Percentiles rank a stretch among this genome's conserved stretches.
Evolutionary conservation across 1,284 basidiomycete species (phyloP).

Genomic region (Coriolopsis trogii): DNA sequence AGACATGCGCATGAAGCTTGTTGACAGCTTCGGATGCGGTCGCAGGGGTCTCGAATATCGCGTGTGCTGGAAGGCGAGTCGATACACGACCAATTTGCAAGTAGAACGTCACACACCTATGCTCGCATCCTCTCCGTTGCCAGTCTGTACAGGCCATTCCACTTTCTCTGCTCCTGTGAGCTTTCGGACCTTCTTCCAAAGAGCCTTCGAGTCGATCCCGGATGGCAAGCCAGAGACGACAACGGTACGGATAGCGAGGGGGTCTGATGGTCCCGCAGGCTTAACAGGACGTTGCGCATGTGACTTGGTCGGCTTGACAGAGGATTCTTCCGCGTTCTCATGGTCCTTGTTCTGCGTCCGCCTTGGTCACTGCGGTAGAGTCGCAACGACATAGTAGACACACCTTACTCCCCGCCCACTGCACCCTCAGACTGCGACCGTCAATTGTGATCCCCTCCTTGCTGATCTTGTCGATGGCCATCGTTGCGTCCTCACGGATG

Average conservation of each 20-base stretch:
- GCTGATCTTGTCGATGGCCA: constrained; percentile 65
- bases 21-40: constrained; percentile 74
- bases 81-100: neutral
- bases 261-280: constrained; percentile 55
- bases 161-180: constrained; percentile 72
- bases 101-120: constrained; percentile 31
- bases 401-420: constrained; percentile 84
- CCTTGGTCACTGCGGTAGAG: neutral
- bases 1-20: constrained; percentile 93
- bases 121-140: constrained; percentile 42
- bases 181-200: constrained; percentile 92
- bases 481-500: constrained; percentile 85
- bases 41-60: constrained; percentile 75
- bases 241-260: constrained; percentile 80
- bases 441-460: constrained; percentile 60
- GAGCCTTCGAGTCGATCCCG: constrained; percentile 68
- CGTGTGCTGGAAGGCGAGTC: constrained; percentile 57
- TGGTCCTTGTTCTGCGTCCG: constrained; percentile 36
- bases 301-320: constrained; percentile 40
- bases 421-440: constrained; percentile 72
- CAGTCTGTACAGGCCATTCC: constrained; percentile 65
- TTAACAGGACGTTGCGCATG: constrained; percentile 37
- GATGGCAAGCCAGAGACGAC: constrained; percentile 77
- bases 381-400: constrained; percentile 19
- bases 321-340: constrained; percentile 26